phyloP scores from a whole-genome alignment of 1,284 basidiomycete species.

The Ceratobasidium sp. region DNA sequence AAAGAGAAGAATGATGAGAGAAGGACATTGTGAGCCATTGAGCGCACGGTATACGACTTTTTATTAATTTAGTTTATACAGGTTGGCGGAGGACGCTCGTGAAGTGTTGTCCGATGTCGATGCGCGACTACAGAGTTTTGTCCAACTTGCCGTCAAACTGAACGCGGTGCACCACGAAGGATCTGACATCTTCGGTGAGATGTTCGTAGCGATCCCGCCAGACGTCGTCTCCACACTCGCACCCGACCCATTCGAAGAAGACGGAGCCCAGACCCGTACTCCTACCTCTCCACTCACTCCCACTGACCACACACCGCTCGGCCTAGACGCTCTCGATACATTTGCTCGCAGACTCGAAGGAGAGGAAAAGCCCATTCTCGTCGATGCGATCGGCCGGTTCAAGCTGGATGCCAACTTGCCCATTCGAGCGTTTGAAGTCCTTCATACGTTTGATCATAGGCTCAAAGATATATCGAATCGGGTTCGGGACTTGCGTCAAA shows the following conservation, averaged over 20 bases:
- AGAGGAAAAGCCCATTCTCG: conserved; percentile 15
- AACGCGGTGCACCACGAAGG: conserved; percentile 29
- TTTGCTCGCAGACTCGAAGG: conserved; percentile 20
- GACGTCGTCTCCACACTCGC: conserved; percentile 23
- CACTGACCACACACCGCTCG: neutral
- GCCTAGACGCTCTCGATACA: neutral
- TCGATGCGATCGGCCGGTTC: conserved; percentile 25
- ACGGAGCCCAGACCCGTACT: neutral
- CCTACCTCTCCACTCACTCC: conserved; percentile 27
- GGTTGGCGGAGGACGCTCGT: conserved; percentile 21
- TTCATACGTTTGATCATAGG: conserved; percentile 29
- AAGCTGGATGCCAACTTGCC: conserved; percentile 35
- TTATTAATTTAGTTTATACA: neutral
- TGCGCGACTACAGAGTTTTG: conserved; percentile 11
- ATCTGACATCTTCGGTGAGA: conserved; percentile 36
- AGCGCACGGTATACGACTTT: neutral
- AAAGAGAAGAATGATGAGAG: conserved; percentile 19
- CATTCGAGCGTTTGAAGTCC: conserved; percentile 25
- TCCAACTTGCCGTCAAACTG: conserved; percentile 8
- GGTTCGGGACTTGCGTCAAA: neutral
- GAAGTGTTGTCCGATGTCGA: conserved; percentile 7
- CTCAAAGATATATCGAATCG: conserved; percentile 11
- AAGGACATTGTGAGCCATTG: conserved; percentile 28
- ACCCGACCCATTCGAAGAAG: neutral
- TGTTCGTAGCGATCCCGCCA: conserved; percentile 27